phyloP scores from a whole-genome alignment of 176 grass and related monocot genomes.

The Triticum dicoccoides region DNA sequence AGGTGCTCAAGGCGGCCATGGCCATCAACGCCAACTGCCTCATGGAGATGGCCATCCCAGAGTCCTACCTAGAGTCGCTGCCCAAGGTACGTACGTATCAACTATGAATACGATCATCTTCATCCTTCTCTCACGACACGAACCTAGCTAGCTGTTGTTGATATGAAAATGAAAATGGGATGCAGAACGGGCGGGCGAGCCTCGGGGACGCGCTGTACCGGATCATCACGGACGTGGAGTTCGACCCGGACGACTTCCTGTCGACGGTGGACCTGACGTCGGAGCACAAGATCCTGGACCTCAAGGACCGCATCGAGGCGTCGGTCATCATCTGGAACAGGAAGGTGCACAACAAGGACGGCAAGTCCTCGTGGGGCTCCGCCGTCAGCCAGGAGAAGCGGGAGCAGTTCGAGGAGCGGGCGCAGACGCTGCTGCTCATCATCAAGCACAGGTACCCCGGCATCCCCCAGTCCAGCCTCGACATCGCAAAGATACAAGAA shows the following conservation, averaged over 20 bases:
- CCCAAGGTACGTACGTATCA: conserved; percentile 52
- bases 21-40: conserved; percentile 98
- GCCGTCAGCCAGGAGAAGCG: conserved; percentile 87
- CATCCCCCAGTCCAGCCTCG: conserved; percentile 78
- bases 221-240: conserved; percentile 81
- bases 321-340: conserved; percentile 97
- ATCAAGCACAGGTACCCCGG: conserved; percentile 94
- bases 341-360: conserved; percentile 95
- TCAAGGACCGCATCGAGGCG: conserved; percentile 97
- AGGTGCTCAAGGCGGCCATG: conserved; percentile 97
- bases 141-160: no score
- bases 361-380: conserved; percentile 82
- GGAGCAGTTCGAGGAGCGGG: conserved; percentile 96
- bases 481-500: conserved; percentile 95
- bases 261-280: conserved; percentile 78
- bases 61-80: conserved; percentile 72
- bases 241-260: conserved; percentile 88
- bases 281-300: conserved; percentile 96
- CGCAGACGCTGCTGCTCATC: conserved; percentile 89
- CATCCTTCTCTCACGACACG: no score
- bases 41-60: conserved; percentile 89
- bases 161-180: not conserved
- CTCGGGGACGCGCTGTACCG: conserved; percentile 88
- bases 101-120: no score
- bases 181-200: conserved; percentile 80